These are phyloP conservation scores for Neurospora sp. DNA, from an alignment of 495 filamentous ascomycete species.

Conservation along the genomic window DNA sequence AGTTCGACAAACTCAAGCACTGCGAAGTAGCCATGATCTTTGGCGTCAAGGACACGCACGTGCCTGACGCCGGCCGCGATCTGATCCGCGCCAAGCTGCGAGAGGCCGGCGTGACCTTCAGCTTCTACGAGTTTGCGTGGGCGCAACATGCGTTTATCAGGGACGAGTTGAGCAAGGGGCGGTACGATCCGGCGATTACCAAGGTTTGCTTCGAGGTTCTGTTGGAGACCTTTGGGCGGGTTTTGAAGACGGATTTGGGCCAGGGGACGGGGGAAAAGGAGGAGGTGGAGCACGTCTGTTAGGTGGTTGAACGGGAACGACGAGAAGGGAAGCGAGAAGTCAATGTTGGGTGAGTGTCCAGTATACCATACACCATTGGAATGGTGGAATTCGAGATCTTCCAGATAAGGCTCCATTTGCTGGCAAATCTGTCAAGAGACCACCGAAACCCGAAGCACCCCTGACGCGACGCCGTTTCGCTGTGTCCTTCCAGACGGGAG, in stretches of 20 bases:
- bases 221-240: slow-evolving; percentile 73
- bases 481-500: neutral
- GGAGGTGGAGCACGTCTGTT: slow-evolving; percentile 18
- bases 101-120: slow-evolving; percentile 62
- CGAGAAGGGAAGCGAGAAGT: neutral
- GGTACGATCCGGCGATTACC: slow-evolving; percentile 80
- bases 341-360: neutral
- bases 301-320: neutral
- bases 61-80: slow-evolving; percentile 76
- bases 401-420: neutral
- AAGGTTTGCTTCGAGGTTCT: slow-evolving; percentile 91
- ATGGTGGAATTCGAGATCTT: neutral
- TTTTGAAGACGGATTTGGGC: slow-evolving; percentile 69
- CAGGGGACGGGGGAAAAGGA: slow-evolving; percentile 6
- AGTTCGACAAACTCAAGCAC: slow-evolving; percentile 54
- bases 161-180: slow-evolving; percentile 88
- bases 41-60: slow-evolving; percentile 83
- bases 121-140: slow-evolving; percentile 83
- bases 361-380: neutral
- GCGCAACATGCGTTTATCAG: slow-evolving; percentile 95
- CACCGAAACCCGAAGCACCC: neutral
- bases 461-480: neutral
- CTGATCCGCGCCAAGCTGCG: slow-evolving; percentile 76
- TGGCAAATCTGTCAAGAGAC: neutral
- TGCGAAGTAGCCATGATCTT: slow-evolving; percentile 79